Base-by-base conservation (phyloP, 1,284 basidiomycete species). In the Naganishia liquefaciens region DNA sequence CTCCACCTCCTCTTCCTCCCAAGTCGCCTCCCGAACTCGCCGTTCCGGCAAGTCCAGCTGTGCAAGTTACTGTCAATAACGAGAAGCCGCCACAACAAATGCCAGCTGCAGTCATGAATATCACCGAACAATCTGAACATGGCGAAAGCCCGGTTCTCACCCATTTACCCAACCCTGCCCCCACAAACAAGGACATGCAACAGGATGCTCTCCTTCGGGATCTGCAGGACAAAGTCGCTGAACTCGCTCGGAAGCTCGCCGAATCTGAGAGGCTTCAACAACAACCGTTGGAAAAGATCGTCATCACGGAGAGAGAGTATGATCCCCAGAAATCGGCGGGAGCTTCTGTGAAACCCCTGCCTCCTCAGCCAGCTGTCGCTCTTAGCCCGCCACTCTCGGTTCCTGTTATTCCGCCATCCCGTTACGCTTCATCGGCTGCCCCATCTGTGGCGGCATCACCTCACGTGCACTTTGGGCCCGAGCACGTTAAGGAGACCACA, bases 191-290 rank as follows among this genome's bases (percentile, higher is more conserved):
- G 66, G 71, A 77, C 54, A 42, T 64, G 43, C 75, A 75, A 47
- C 74, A 76, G 68, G 75, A 77, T 54, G 54, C 55, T 37, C 70
- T 70, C 51, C 68, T 79, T n/a, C 71, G 71, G 19, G 69, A 72
- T 23, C 68, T 79, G 21, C 69, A 72, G 52, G 70, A 73, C n/a
- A 73, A 74, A 21, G 60, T 62, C 23, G 19, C 60, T 11, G 60
- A 62, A n/a, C 25, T 62, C 21, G 60, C 42, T 17, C 49, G 50
- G 43, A 37, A 50, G 33, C 30, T 62, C 19, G 60, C 49, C 6
- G 60, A 52, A 10, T 44, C 39, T 25, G 57, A 60, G n/a, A 50
- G 46, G 47, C 33, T 39, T 2, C 57, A 40, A 0, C 57, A 50
- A 39, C 57, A 50, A 27, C 54, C 46, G 5, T 9, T 42, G 13